Percentiles rank a stretch among this genome's conserved stretches.
Conservation (phyloP, 345 rosid genomes). For the Ailanthus altissimus region DNA sequence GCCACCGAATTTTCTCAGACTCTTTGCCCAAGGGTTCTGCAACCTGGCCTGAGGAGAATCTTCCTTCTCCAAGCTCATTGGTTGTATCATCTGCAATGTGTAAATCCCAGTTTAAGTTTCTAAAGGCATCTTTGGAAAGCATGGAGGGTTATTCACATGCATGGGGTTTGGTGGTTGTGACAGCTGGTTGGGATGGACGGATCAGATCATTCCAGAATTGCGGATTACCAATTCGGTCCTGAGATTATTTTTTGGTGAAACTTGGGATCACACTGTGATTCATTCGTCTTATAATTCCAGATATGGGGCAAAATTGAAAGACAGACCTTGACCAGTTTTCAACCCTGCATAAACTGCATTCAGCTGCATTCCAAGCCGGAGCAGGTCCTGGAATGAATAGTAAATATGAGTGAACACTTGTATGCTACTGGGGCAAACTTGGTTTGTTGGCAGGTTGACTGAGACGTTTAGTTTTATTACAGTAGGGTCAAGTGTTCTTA, state of each 20-base stretch:
- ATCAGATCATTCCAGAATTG: slow-evolving; percentile 47
- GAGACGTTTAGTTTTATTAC: background rate
- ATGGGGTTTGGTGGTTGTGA: slow-evolving; percentile 47
- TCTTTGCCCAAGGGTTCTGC: slow-evolving; percentile 46
- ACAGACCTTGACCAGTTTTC: background rate
- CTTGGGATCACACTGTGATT: background rate
- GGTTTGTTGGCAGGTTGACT: too few relatives aligned
- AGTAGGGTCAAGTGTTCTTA: background rate
- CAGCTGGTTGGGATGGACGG: slow-evolving; percentile 50
- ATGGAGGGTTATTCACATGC: slow-evolving; percentile 33
- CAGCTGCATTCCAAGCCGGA: background rate
- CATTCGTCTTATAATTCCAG: background rate
- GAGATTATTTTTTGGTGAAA: background rate
- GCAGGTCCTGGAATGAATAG: background rate
- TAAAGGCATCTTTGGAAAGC: slow-evolving; percentile 32
- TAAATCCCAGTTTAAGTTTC: slow-evolving; percentile 41
- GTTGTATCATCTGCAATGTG: slow-evolving; percentile 27
- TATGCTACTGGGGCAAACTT: background rate
- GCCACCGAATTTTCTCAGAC: slow-evolving; percentile 21
- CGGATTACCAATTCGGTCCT: slow-evolving; percentile 39
- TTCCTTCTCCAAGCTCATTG: slow-evolving; percentile 26
- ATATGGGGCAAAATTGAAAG: background rate
- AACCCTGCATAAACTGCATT: background rate
- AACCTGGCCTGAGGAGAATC: slow-evolving; percentile 65
- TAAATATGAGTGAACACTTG: background rate